Evolutionary conservation across 1,284 basidiomycete genomes (phyloP).

Genomic region (Cutaneotrichosporon cutaneum): DNA sequence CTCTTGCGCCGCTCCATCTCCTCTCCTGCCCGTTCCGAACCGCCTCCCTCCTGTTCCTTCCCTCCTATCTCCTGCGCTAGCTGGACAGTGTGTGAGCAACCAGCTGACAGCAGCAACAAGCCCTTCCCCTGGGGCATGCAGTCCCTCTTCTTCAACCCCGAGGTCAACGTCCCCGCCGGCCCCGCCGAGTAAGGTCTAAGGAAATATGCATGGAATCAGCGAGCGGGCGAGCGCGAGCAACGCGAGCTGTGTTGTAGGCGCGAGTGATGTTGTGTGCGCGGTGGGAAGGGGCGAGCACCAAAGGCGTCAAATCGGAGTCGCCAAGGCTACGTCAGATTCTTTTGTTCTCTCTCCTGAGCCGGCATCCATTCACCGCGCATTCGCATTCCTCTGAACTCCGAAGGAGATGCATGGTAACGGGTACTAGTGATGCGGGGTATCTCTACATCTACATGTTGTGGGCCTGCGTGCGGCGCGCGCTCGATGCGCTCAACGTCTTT

Average conservation of each 20-base stretch:
- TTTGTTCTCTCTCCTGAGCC: too few relatives aligned
- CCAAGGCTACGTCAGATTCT: too few relatives aligned
- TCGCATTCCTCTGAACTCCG: too few relatives aligned
- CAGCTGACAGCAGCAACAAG: conserved; percentile 22
- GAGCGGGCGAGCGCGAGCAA: neutral
- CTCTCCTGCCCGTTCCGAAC: neutral
- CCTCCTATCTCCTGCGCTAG: too few relatives aligned
- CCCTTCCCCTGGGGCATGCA: conserved; percentile 51
- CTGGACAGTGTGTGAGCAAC: too few relatives aligned
- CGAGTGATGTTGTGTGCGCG: too few relatives aligned
- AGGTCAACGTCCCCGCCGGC: conserved; percentile 23
- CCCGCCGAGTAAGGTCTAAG: conserved; percentile 10
- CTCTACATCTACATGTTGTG: too few relatives aligned
- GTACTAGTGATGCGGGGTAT: neutral
- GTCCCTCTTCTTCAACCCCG: conserved; percentile 50
- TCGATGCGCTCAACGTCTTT: neutral
- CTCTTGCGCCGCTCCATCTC: neutral
- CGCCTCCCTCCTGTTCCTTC: neutral
- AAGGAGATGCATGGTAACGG: conserved; percentile 3
- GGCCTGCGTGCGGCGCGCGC: neutral
- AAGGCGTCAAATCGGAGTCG: too few relatives aligned
- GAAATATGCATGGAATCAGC: conserved; percentile 24
- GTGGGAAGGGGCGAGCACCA: too few relatives aligned
- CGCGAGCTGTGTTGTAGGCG: neutral
- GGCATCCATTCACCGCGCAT: too few relatives aligned